Percentiles rank a stretch among this genome's conserved stretches.
Conservation (phyloP, 2,329 filamentous ascomycete genomes). For the Cryphonectria carpinicola region DNA sequence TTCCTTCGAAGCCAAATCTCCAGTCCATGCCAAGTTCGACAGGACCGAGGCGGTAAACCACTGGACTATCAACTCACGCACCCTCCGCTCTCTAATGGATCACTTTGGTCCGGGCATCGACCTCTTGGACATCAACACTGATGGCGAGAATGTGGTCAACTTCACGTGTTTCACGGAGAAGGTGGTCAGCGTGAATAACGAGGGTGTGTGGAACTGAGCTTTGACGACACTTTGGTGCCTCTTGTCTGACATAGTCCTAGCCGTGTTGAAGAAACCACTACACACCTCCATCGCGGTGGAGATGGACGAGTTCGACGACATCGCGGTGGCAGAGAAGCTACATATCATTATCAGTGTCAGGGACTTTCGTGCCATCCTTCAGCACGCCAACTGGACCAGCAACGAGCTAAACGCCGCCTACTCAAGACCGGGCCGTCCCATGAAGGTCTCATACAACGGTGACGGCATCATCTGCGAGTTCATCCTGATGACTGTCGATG, state of each 20-base stretch:
- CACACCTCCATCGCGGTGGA: conserved; percentile 80
- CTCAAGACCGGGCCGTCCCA: conserved; percentile 70
- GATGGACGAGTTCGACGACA: conserved; percentile 75
- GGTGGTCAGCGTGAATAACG: conserved; percentile 63
- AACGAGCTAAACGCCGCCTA: conserved; percentile 71
- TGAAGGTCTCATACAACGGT: conserved; percentile 72
- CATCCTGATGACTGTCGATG: conserved; percentile 80
- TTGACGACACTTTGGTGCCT: conserved; percentile 9
- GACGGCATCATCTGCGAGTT: conserved; percentile 76
- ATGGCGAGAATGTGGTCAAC: conserved; percentile 71
- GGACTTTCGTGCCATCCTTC: conserved; percentile 79
- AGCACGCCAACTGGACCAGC: conserved; percentile 72
- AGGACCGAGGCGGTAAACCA: conserved; percentile 66
- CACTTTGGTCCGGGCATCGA: conserved; percentile 82
- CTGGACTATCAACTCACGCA: conserved; percentile 74
- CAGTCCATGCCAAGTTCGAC: conserved; percentile 78
- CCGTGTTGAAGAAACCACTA: conserved; percentile 77
- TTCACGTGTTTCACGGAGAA: conserved; percentile 85
- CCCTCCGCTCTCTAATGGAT: conserved; percentile 75
- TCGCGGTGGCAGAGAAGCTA: conserved; percentile 73
- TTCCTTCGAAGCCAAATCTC: conserved; percentile 74
- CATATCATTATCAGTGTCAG: conserved; percentile 83
- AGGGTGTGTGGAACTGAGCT: conserved; percentile 46
- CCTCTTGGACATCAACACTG: conserved; percentile 77
- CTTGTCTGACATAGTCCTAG: conserved; percentile 43